A percentile compares a stretch with the other conserved stretches of the same genome.
Conservation (phyloP, 116 monocot species). For the Iris pallida region DNA sequence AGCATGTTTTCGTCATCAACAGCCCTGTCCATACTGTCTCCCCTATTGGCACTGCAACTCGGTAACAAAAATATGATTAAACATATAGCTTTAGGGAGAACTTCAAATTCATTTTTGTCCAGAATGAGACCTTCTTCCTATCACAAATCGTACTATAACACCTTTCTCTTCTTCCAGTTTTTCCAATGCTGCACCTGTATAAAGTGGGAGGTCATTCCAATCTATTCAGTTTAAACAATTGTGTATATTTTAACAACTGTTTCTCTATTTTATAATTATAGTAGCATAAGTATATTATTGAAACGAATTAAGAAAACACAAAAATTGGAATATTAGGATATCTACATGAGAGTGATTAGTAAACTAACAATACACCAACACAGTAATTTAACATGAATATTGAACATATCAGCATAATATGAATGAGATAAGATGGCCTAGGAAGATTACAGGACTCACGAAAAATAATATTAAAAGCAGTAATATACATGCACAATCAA, state of each 20-base stretch:
- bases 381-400: no score
- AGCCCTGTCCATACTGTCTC: conserved; percentile 62
- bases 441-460: no score
- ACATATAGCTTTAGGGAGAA: neutral
- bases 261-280: neutral
- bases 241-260: neutral
- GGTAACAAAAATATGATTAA: conserved; percentile 3
- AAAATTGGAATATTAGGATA: no score
- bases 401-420: no score
- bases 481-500: no score
- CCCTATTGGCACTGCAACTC: conserved; percentile 60
- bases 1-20: conserved; percentile 71
- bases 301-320: neutral
- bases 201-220: neutral
- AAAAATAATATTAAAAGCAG: no score
- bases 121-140: conserved; percentile 69
- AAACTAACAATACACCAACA: no score
- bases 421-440: no score
- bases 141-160: conserved; percentile 64
- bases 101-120: neutral
- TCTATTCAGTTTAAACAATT: neutral
- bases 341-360: no score
- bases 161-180: conserved; percentile 75
- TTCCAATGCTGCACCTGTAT: conserved; percentile 58
- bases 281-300: neutral